phyloP scores from a whole-genome alignment of 2,329 filamentous ascomycete species.

The Cladosporium oxysporum region DNA sequence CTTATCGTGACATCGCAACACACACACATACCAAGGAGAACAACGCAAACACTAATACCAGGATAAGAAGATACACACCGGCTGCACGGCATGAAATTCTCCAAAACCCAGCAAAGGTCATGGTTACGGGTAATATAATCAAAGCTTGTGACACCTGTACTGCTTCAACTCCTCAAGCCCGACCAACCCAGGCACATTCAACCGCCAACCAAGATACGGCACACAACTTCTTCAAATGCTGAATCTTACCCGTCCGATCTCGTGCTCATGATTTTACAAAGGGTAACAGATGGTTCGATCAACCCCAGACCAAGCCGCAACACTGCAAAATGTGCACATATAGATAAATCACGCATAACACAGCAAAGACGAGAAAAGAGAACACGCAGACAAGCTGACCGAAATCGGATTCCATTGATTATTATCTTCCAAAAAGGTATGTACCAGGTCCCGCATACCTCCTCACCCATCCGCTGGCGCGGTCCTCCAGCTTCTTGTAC shows the following conservation, averaged over 20 bases:
- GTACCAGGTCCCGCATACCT: constrained; percentile 8
- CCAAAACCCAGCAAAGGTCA: no score
- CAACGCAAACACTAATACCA: neutral
- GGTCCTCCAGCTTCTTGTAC: constrained; percentile 10
- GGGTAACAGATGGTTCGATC: neutral
- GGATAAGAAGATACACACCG: neutral
- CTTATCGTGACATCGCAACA: neutral
- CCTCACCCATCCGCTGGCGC: constrained; percentile 1
- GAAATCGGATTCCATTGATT: neutral
- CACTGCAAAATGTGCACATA: neutral
- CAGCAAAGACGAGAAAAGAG: neutral
- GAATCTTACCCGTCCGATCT: neutral
- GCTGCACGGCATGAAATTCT: neutral
- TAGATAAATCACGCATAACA: neutral
- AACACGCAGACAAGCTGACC: neutral
- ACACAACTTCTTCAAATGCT: neutral
- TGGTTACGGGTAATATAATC: neutral
- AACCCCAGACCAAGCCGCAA: no score
- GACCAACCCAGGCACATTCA: neutral
- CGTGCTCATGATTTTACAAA: neutral
- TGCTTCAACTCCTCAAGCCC: neutral
- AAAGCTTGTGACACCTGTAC: neutral
- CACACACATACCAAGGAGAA: neutral
- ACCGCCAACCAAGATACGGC: neutral
- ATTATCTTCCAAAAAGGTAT: neutral